Base-by-base conservation (phyloP, 495 filamentous ascomycete genomes). In the Halenospora varia region DNA sequence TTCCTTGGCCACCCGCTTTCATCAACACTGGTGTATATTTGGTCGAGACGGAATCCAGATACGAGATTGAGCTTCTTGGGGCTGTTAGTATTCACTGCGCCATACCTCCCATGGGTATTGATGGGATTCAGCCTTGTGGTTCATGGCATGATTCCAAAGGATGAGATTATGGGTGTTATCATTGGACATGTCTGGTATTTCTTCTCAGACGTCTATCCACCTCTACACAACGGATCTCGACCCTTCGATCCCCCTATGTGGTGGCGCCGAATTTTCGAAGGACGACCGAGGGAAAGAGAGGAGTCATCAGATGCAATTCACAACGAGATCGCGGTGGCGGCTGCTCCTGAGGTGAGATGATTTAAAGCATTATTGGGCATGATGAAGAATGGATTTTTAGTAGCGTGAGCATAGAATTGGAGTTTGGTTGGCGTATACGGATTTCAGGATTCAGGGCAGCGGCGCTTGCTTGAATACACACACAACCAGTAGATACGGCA, bases 161-260 rank as follows among this genome's bases (percentile, higher is more conserved):
- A 98, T 71, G 94, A 98, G 76, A 84, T 98, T 56, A 88, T 91
- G 73, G 94, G 94, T 6, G 88, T 96, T 15, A 81, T 92, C 6
- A 89, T 97, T 50, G 94, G 94, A 2, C 94, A 98, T 73, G 81
- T 97, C 25, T 98, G 92, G 88, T 98, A 97, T 69, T 98, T 96
- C 75, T 97, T 97, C 75, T 88, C 84, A 49, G 94, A 98, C 66
- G 91, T 98, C 15, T 98, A 96, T 69, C 94, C 94, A 4, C 86
- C 90, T 24, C 79, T 97, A 47, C 88, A 96, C 70, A 83, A 85
- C 60, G 92, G 91, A 24, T 86, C 87, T 45, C 80, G 89, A 46
- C 94, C 94, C 4, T 75, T 98, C 48, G 95, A 97, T 68, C 92
- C 95, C 45, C 94, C 94, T 1, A 73, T 74, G 68, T 96, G 90